These are phyloP conservation scores for Populus hybrid DNA, from an alignment of 441 rosid genomes.

Conservation along the genomic window DNA sequence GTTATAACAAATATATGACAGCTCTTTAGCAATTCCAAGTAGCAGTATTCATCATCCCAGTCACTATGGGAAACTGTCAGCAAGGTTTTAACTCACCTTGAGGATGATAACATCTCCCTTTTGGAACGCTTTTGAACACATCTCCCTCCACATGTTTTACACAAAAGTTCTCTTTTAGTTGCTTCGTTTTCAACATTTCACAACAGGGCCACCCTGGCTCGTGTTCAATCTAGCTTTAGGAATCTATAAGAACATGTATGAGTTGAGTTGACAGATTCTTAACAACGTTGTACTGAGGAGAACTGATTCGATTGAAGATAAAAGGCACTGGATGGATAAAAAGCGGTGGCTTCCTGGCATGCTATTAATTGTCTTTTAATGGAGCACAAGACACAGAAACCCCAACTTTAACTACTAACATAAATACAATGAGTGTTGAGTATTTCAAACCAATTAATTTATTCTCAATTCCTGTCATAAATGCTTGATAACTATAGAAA, in stretches of 20 bases:
- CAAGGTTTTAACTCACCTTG: constrained; percentile 3
- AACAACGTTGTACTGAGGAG: background rate
- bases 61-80: background rate
- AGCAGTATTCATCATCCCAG: constrained; percentile 20
- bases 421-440: background rate
- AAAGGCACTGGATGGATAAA: background rate
- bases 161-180: background rate
- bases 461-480: too few species aligned
- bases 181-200: background rate
- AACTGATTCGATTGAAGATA: background rate
- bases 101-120: constrained; percentile 16
- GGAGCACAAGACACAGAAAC: background rate
- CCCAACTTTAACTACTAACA: background rate
- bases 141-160: constrained; percentile 16
- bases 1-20: constrained; percentile 13
- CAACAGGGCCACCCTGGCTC: background rate
- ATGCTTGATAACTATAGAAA: background rate
- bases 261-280: background rate
- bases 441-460: background rate
- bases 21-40: constrained; percentile 22
- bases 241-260: background rate
- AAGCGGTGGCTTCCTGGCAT: background rate
- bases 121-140: constrained; percentile 19
- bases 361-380: background rate
- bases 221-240: background rate